Percentiles rank a stretch among this genome's conserved stretches.
phyloP scores from a whole-genome alignment of 305 asterid species.

The Coffea humblotiana region DNA sequence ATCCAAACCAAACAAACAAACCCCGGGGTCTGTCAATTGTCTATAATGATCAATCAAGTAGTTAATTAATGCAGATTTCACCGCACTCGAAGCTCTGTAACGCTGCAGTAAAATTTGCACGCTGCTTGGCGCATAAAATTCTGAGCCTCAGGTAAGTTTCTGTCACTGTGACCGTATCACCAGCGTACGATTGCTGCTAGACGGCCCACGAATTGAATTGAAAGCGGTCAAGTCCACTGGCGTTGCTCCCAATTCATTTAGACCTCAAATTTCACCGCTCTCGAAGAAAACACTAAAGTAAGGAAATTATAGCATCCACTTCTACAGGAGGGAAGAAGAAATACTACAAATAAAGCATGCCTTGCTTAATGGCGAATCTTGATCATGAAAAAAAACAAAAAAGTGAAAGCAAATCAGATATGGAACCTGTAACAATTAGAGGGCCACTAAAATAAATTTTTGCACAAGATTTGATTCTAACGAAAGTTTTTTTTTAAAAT shows the following conservation, averaged over 20 bases:
- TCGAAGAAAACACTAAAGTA: too few relatives aligned
- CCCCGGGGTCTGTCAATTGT: background rate
- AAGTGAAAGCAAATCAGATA: background rate
- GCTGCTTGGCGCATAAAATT: background rate
- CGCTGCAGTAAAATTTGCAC: background rate
- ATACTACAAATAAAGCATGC: background rate
- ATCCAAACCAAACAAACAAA: too few relatives aligned
- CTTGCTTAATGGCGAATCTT: background rate
- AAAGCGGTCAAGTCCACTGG: background rate
- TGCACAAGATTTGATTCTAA: background rate
- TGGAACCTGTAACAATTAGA: background rate
- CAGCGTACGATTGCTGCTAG: background rate
- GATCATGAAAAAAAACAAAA: background rate
- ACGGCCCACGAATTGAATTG: background rate
- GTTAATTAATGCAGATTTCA: background rate
- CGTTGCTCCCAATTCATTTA: background rate
- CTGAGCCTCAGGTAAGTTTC: background rate
- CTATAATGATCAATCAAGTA: background rate
- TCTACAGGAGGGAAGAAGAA: background rate
- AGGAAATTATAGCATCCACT: background rate
- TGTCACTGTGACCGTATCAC: background rate
- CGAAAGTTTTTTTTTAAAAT: background rate
- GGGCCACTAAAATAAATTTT: background rate
- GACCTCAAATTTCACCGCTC: too few relatives aligned
- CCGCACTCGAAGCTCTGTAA: background rate